Conservation (phyloP, 2,329 filamentous ascomycete genomes). For the Exserohilum rostratum region DNA sequence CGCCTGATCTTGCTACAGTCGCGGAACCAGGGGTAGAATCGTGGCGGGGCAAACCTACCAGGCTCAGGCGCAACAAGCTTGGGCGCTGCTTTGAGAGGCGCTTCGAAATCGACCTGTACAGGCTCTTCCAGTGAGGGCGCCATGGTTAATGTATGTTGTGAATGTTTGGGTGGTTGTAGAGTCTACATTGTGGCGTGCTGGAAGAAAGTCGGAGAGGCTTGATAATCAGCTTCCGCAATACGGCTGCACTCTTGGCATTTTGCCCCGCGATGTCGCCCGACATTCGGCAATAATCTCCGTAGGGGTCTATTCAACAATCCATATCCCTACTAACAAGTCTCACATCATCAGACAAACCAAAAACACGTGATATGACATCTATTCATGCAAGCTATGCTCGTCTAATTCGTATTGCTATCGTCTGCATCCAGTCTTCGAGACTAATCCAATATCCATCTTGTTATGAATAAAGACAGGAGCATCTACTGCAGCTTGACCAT, state of each 20-base stretch:
- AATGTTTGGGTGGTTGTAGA: conserved; percentile 10
- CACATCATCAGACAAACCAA: too few species aligned
- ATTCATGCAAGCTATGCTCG: conserved; percentile 25
- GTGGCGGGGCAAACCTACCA: conserved; percentile 51
- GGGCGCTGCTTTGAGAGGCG: conserved; percentile 78
- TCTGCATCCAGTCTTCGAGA: not conserved
- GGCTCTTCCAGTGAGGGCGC: conserved; percentile 80
- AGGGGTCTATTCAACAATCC: not conserved
- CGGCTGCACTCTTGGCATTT: conserved; percentile 34
- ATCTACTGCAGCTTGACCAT: conserved; percentile 74
- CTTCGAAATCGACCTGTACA: conserved; percentile 70
- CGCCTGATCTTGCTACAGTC: not conserved
- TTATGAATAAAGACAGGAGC: not conserved
- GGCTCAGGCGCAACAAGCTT: conserved; percentile 92
- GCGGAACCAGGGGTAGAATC: conserved; percentile 48
- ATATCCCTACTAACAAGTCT: not conserved
- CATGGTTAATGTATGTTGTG: conserved; percentile 58
- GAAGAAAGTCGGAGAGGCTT: conserved; percentile 33
- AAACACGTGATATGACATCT: conserved; percentile 4
- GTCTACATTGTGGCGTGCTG: conserved; percentile 29
- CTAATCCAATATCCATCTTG: not conserved
- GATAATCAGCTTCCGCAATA: conserved; percentile 40
- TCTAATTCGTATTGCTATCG: conserved; percentile 22
- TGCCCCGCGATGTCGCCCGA: conserved; percentile 33
- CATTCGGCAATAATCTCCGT: conserved; percentile 21